Percentiles rank a stretch among this genome's conserved stretches.
Evolutionary conservation across 495 filamentous ascomycete species (phyloP).

Genomic region (Podospora pseudocomata): DNA sequence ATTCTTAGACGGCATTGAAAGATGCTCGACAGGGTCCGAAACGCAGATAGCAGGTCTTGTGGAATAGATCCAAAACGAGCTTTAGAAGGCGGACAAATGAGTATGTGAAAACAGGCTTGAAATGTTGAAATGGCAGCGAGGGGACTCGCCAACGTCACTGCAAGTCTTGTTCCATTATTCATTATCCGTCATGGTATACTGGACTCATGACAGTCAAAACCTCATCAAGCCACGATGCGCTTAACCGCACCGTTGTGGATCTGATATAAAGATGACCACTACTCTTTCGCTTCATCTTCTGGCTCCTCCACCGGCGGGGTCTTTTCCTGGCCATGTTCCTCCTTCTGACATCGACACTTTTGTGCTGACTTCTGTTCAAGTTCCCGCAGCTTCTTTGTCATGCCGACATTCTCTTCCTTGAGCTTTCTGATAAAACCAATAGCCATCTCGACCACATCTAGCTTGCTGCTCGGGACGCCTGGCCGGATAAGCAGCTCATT

Average conservation of each 20-base stretch:
- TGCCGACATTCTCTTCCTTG: constrained; percentile 25
- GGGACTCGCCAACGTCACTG: neutral
- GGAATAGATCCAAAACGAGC: no score
- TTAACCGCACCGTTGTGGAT: neutral
- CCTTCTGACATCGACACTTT: constrained; percentile 13
- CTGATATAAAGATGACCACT: neutral
- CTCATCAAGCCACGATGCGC: neutral
- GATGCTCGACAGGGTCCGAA: no score
- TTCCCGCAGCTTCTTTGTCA: constrained; percentile 26
- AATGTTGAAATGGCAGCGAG: no score
- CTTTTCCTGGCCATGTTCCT: neutral
- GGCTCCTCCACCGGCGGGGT: neutral
- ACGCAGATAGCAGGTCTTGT: no score
- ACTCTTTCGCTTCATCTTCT: neutral
- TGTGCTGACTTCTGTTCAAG: constrained; percentile 17
- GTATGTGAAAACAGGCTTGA: no score
- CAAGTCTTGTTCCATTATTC: neutral
- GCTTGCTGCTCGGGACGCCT: constrained; percentile 28
- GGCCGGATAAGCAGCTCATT: constrained; percentile 13
- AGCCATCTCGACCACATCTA: constrained; percentile 34
- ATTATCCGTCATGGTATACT: neutral
- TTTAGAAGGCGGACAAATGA: no score
- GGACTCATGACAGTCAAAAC: neutral
- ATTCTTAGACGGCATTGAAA: no score
- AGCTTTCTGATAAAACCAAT: constrained; percentile 30